Conservation (phyloP, 345 rosid species). For the Gossypium sturtianum region DNA sequence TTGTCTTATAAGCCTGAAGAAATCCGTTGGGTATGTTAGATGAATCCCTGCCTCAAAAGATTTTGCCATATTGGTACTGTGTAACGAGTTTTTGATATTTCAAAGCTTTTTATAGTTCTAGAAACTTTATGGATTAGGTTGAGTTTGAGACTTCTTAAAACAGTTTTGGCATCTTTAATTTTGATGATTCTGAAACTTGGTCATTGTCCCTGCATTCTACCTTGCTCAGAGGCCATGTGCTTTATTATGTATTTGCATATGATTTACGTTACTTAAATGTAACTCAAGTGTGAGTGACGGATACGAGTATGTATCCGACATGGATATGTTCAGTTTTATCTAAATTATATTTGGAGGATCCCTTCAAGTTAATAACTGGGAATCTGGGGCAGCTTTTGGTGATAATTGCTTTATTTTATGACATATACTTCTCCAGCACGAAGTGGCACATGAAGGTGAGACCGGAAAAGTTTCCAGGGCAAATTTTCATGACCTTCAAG, state of each 20-base stretch:
- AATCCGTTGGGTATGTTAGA: slow-evolving; percentile 71
- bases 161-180: background rate
- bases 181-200: background rate
- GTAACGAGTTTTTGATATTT: background rate
- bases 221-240: background rate
- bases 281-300: background rate
- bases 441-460: slow-evolving; percentile 89
- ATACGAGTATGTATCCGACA: background rate
- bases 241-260: background rate
- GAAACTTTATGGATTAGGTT: background rate
- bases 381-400: background rate
- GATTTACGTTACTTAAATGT: background rate
- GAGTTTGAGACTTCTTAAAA: background rate
- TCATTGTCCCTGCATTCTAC: background rate
- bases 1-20: slow-evolving; percentile 83
- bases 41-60: background rate
- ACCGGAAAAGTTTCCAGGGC: slow-evolving; percentile 89
- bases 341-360: background rate
- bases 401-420: background rate
- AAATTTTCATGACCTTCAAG: slow-evolving; percentile 59
- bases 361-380: background rate
- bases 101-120: background rate
- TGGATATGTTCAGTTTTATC: background rate
- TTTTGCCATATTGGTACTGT: background rate
- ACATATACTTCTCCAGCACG: slow-evolving; percentile 34